Evolutionary conservation across 2,329 filamentous ascomycete genomes (phyloP).

Genomic region (Botrytis tulipae): DNA sequence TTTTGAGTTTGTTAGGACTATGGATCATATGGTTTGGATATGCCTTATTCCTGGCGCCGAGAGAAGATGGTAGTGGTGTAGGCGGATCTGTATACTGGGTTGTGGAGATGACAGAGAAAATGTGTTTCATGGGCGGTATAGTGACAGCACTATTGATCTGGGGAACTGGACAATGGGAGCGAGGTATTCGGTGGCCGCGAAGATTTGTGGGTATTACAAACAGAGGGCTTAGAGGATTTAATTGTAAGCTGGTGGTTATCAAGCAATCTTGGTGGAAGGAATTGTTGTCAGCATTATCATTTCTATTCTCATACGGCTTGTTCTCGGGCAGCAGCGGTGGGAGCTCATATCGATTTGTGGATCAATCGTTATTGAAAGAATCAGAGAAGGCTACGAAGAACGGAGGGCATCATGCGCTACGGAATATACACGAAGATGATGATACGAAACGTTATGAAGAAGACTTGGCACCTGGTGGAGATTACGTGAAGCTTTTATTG

Average conservation of each 20-base stretch:
- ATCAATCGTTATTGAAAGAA: constrained; percentile 59
- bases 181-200: constrained; percentile 89
- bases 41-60: constrained; percentile 89
- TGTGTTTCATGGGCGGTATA: constrained; percentile 87
- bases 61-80: constrained; percentile 87
- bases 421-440: constrained; percentile 52
- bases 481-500: constrained; percentile 86
- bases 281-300: constrained; percentile 66
- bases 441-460: constrained; percentile 75
- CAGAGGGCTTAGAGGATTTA: constrained; percentile 84
- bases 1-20: constrained; percentile 71
- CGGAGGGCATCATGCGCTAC: constrained; percentile 41
- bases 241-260: constrained; percentile 92
- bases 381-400: constrained; percentile 58
- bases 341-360: constrained; percentile 75
- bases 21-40: constrained; percentile 89
- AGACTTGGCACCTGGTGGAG: constrained; percentile 84
- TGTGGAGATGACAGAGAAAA: constrained; percentile 83
- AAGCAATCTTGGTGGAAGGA: constrained; percentile 81
- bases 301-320: constrained; percentile 73
- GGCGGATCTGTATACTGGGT: constrained; percentile 97
- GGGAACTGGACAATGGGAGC: constrained; percentile 95
- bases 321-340: constrained; percentile 66
- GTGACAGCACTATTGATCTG: constrained; percentile 85
- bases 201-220: constrained; percentile 90